These are phyloP conservation scores for Quercus lobata DNA, from an alignment of 331 rosid genomes.

Conservation along the genomic window DNA sequence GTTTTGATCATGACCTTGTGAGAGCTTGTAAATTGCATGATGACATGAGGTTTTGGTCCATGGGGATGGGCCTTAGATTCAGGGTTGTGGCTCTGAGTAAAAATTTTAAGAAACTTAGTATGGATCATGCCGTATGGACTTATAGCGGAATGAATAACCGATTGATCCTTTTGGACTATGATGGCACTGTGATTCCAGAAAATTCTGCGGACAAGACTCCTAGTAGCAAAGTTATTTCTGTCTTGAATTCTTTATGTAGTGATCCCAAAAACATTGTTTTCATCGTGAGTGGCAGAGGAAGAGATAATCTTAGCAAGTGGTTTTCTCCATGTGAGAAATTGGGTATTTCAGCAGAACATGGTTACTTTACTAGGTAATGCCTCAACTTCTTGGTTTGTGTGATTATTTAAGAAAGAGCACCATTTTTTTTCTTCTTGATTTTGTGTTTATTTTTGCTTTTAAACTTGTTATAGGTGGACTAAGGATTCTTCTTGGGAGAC, in stretches of 20 bases:
- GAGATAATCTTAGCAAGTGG: constrained; percentile 50
- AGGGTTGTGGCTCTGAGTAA: constrained; percentile 62
- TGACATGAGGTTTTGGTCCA: constrained; percentile 48
- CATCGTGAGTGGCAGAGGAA: constrained; percentile 74
- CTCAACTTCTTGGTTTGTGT: not conserved
- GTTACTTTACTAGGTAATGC: constrained; percentile 64
- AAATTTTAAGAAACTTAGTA: constrained; percentile 49
- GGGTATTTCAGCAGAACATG: constrained; percentile 76
- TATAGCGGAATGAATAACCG: constrained; percentile 39
- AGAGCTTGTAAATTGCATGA: constrained; percentile 57
- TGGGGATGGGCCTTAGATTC: constrained; percentile 52
- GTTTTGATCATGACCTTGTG: constrained; percentile 74
- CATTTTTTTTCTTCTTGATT: not conserved
- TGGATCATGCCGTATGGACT: constrained; percentile 33
- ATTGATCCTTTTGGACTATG: constrained; percentile 71
- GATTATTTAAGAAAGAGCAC: not conserved
- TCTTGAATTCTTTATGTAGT: constrained; percentile 51
- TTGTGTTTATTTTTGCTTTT: not conserved
- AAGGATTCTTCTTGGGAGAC: constrained; percentile 52
- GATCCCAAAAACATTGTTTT: constrained; percentile 60
- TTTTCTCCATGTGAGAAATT: constrained; percentile 57
- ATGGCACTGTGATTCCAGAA: constrained; percentile 68
- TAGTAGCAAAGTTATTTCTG: constrained; percentile 36
- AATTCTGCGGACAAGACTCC: constrained; percentile 45
- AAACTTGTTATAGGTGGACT: constrained; percentile 40